Evolutionary conservation across 2,329 filamentous ascomycete genomes (phyloP).

Genomic region (Ophiostoma quercus): DNA sequence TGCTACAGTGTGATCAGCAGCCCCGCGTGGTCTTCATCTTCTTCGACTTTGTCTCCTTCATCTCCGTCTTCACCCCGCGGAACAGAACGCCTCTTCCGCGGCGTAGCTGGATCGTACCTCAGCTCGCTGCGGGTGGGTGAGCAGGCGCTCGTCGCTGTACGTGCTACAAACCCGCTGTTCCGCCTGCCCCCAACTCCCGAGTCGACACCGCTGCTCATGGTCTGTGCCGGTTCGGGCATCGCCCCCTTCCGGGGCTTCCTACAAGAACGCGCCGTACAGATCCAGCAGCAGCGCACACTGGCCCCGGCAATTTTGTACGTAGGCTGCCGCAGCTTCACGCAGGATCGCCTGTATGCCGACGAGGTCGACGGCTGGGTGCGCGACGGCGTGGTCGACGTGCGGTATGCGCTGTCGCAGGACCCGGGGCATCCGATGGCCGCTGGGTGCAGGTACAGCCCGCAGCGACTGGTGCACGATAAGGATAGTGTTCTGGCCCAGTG

Average conservation of each 20-base stretch:
- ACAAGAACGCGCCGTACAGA: conserved; percentile 51
- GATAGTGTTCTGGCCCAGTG: conserved; percentile 34
- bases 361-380: conserved; percentile 56
- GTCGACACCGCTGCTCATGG: conserved; percentile 46
- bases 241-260: conserved; percentile 59
- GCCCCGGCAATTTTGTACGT: conserved; percentile 26
- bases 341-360: conserved; percentile 43
- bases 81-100: conserved; percentile 39
- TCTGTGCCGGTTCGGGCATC: conserved; percentile 50
- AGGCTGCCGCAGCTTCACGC: conserved; percentile 25
- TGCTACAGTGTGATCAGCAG: conserved; percentile 62
- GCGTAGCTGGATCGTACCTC: conserved; percentile 58
- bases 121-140: conserved; percentile 47
- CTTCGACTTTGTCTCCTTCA: not conserved
- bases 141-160: conserved; percentile 46
- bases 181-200: conserved; percentile 44
- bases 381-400: conserved; percentile 55
- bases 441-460: conserved; percentile 40
- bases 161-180: conserved; percentile 41
- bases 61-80: not conserved
- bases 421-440: conserved; percentile 34
- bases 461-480: conserved; percentile 44
- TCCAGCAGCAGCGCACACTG: conserved; percentile 41
- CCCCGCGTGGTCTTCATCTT: conserved; percentile 43
- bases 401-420: conserved; percentile 53